These are phyloP conservation scores for Boletus rufocinnamomeus DNA, from an alignment of 768 basidiomycete species.

Conservation along the genomic window DNA sequence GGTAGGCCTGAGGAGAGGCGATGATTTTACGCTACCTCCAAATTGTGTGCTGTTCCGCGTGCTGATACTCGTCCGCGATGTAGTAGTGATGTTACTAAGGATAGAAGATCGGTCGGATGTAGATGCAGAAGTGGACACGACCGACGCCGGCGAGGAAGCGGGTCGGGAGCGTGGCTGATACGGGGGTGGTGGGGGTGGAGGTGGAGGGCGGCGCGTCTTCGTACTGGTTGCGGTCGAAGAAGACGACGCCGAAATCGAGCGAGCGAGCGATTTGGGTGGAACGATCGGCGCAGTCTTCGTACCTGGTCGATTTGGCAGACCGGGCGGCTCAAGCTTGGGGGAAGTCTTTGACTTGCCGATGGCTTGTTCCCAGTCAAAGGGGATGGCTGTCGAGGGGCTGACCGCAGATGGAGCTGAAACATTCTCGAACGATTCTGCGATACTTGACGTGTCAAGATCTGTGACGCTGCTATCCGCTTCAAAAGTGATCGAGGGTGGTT, in stretches of 20 bases:
- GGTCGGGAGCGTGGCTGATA: slow-evolving; percentile 31
- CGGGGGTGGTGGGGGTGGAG: slow-evolving; percentile 40
- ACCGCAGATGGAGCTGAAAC: slow-evolving; percentile 55
- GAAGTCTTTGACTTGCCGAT: slow-evolving; percentile 36
- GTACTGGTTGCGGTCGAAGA: slow-evolving; percentile 40
- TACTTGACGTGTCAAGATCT: slow-evolving; percentile 54
- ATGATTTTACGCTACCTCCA: slow-evolving; percentile 20
- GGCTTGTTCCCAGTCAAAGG: slow-evolving; percentile 54
- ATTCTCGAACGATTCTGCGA: slow-evolving; percentile 75
- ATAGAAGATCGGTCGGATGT: slow-evolving; percentile 67
- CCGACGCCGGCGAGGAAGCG: slow-evolving; percentile 40
- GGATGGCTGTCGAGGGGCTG: slow-evolving; percentile 52
- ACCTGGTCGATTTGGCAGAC: slow-evolving; percentile 49
- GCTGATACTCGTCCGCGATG: slow-evolving; percentile 41
- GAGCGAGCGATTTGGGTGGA: slow-evolving; percentile 33
- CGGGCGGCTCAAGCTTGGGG: slow-evolving; percentile 41
- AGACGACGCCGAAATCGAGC: slow-evolving; percentile 39
- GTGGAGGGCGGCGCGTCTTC: slow-evolving; percentile 41
- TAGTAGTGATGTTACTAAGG: slow-evolving; percentile 46
- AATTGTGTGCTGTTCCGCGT: slow-evolving; percentile 33
- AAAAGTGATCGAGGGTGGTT: slow-evolving; percentile 48
- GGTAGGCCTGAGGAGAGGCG: slow-evolving; percentile 52
- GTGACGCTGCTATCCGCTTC: slow-evolving; percentile 41
- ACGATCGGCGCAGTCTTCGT: slow-evolving; percentile 18
- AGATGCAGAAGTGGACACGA: slow-evolving; percentile 41